Conservation (phyloP, 768 basidiomycete species). For the Naganishia vishniacii region DNA sequence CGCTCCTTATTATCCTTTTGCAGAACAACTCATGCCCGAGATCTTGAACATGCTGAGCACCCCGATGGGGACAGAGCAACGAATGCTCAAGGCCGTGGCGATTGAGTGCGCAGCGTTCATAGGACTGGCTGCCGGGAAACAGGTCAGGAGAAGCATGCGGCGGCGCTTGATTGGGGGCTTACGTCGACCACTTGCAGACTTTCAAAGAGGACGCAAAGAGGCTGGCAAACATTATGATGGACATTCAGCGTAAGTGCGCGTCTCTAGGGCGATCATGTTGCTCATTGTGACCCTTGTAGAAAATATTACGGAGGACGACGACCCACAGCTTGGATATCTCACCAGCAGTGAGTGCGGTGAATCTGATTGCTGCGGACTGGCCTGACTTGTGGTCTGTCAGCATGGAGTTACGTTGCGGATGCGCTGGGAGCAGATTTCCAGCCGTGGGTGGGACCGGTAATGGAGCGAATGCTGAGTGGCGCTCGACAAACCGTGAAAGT, state of each 20-base stretch:
- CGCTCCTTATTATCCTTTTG: background rate
- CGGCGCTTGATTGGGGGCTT: background rate
- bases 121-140: constrained; percentile 11
- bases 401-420: constrained; percentile 20
- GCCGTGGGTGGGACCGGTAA: constrained; percentile 23
- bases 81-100: constrained; percentile 15
- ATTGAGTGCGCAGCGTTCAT: constrained; percentile 19
- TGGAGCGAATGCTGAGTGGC: constrained; percentile 4
- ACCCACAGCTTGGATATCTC: constrained; percentile 23
- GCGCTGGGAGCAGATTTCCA: constrained; percentile 11
- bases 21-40: constrained; percentile 17
- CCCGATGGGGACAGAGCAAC: constrained; percentile 7
- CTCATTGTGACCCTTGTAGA: background rate
- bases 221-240: constrained; percentile 15
- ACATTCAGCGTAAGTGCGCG: constrained; percentile 9
- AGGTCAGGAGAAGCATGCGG: constrained; percentile 7
- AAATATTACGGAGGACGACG: constrained; percentile 25
- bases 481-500: constrained; percentile 2
- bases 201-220: constrained; percentile 17
- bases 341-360: constrained; percentile 11
- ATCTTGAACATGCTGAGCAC: constrained; percentile 5
- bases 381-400: background rate
- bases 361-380: background rate
- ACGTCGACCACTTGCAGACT: background rate
- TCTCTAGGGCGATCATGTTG: background rate